A percentile compares a stretch with the other conserved stretches of the same genome.
phyloP scores from a whole-genome alignment of 1,284 basidiomycete species.

The Trametes hirsuta region DNA sequence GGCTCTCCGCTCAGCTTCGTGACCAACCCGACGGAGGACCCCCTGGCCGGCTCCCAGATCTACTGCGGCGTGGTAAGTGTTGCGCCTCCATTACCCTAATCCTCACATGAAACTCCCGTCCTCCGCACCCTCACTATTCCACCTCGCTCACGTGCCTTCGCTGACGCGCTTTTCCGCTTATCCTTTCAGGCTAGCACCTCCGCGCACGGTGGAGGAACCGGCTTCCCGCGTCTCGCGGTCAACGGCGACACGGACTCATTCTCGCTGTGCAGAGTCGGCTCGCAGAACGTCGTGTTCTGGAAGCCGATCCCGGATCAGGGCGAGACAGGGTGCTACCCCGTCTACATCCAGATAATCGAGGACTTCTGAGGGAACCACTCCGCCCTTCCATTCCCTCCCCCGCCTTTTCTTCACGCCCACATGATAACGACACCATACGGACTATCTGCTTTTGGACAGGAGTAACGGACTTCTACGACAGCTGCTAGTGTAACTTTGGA shows the following conservation, averaged over 20 bases:
- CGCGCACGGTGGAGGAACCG: constrained; percentile 27
- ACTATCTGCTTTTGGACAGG: too few species aligned
- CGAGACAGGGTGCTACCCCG: constrained; percentile 29
- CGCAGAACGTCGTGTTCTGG: constrained; percentile 31
- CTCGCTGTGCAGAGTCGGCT: constrained; percentile 27
- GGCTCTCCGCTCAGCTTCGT: constrained; percentile 22
- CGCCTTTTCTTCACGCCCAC: too few species aligned
- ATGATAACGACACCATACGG: too few species aligned
- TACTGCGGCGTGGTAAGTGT: constrained; percentile 30
- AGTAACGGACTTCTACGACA: too few species aligned
- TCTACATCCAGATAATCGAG: constrained; percentile 28
- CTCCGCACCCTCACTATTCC: neutral
- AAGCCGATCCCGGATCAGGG: constrained; percentile 17
- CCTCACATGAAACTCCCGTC: neutral
- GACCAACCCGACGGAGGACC: constrained; percentile 16
- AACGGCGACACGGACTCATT: constrained; percentile 32
- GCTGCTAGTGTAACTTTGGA: too few species aligned
- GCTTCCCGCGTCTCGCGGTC: constrained; percentile 31
- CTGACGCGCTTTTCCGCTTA: too few species aligned
- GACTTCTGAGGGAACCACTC: too few species aligned
- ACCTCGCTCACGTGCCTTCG: neutral
- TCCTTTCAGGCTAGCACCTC: constrained; percentile 27
- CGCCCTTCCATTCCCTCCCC: too few species aligned
- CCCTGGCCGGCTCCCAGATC: constrained; percentile 21
- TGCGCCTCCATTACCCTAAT: neutral